A percentile compares a stretch with the other conserved stretches of the same genome.
Conservation (phyloP, 2,329 filamentous ascomycete genomes). For the Monilinia vaccinii-corymbosi region DNA sequence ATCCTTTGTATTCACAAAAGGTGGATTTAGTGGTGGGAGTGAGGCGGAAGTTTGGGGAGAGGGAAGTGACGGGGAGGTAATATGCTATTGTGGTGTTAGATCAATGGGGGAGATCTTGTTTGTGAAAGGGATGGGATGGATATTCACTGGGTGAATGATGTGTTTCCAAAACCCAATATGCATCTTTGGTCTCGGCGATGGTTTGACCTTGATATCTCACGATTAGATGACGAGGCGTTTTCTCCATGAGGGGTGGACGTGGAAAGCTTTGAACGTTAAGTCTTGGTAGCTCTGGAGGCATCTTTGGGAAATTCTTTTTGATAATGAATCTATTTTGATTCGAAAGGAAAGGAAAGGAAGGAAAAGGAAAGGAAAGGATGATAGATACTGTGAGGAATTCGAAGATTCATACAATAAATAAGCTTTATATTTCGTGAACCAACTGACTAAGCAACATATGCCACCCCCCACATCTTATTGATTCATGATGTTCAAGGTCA, state of each 20-base stretch:
- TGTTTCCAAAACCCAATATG: conserved; percentile 54
- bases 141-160: conserved; percentile 48
- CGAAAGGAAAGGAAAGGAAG: no score
- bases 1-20: conserved; percentile 54
- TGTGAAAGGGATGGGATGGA: background rate
- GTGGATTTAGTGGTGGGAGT: conserved; percentile 36
- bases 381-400: background rate
- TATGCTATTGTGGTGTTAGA: conserved; percentile 37
- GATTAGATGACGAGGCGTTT: conserved; percentile 43
- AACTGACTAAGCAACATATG: background rate
- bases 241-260: conserved; percentile 48
- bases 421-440: background rate
- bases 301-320: conserved; percentile 17
- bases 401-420: background rate
- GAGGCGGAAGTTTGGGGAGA: conserved; percentile 37
- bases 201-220: conserved; percentile 46
- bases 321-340: background rate
- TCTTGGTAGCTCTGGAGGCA: conserved; percentile 34
- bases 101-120: background rate
- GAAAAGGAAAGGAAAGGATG: no score
- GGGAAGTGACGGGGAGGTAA: conserved; percentile 45
- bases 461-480: no score
- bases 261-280: conserved; percentile 50
- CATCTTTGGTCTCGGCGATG: conserved; percentile 49
- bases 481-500: background rate